These are phyloP conservation scores for Circinella minor DNA, from an alignment of 371 early-diverging fungal genomes.

Conservation along the genomic window DNA sequence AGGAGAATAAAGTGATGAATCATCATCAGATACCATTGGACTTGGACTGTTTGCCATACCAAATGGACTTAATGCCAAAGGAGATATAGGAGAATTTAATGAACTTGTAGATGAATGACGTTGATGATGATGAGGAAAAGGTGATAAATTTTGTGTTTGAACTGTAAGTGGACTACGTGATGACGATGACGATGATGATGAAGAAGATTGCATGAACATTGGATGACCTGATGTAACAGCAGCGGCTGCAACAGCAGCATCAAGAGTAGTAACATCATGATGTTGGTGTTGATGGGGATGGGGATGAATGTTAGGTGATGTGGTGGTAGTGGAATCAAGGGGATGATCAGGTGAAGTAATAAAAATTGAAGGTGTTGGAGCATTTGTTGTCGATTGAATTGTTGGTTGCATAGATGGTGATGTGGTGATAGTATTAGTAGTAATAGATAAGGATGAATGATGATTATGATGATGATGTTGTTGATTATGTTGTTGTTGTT, in stretches of 20 bases:
- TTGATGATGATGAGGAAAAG: conserved; percentile 14
- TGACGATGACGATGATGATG: no score
- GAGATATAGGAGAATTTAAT: conserved; percentile 11
- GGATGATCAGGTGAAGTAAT: conserved; percentile 58
- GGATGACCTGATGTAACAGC: background rate
- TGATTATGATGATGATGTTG: conserved; percentile 2
- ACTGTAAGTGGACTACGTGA: conserved; percentile 20
- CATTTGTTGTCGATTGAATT: conserved; percentile 21
- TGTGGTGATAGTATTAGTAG: conserved; percentile 29
- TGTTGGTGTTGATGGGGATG: no score
- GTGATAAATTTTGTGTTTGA: conserved; percentile 24
- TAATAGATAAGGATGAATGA: conserved; percentile 38
- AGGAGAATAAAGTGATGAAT: conserved; percentile 34
- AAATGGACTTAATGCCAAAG: conserved; percentile 16
- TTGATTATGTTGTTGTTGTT: background rate
- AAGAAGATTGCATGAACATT: background rate
- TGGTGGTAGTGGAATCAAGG: background rate
- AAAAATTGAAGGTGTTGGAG: conserved; percentile 63
- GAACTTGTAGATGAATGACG: conserved; percentile 7
- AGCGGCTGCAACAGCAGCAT: background rate
- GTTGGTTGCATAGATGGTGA: conserved; percentile 16
- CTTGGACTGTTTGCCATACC: conserved; percentile 21
- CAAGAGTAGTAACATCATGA: no score
- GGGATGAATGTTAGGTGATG: background rate
- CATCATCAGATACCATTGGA: conserved; percentile 34